Evolutionary conservation across 23 red algal genomes (phyloP).

Genomic region (Gracilaria domingensis): DNA sequence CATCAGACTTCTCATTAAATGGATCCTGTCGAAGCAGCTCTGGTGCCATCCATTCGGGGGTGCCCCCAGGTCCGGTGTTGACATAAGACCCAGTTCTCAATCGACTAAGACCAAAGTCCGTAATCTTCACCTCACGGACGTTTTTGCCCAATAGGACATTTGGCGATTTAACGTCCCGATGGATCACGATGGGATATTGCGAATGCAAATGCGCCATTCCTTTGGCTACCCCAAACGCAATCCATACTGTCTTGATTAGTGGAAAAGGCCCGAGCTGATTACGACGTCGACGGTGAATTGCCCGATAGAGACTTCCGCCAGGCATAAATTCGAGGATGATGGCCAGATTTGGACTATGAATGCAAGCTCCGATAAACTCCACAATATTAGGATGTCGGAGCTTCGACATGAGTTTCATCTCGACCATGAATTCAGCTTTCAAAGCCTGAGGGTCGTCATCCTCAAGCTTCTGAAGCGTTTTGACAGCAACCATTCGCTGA

Average conservation of each 20-base stretch:
- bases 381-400: slow-evolving; percentile 97
- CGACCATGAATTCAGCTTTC: slow-evolving; percentile 95
- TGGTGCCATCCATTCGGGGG: slow-evolving; percentile 99
- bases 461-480: slow-evolving; percentile 89
- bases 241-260: slow-evolving; percentile 86
- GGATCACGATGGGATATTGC: slow-evolving; percentile 92
- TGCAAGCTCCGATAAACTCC: slow-evolving; percentile 91
- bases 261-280: slow-evolving; percentile 83
- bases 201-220: slow-evolving; percentile 94
- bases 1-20: slow-evolving; percentile 90
- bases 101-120: slow-evolving; percentile 96
- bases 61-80: slow-evolving; percentile 93
- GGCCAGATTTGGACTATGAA: slow-evolving; percentile 82
- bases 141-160: slow-evolving; percentile 92
- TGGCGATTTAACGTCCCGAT: slow-evolving; percentile 96
- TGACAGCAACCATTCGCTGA: slow-evolving; percentile 89
- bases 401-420: slow-evolving; percentile 98
- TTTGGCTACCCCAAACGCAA: slow-evolving; percentile 93
- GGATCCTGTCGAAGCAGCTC: slow-evolving; percentile 93
- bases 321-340: slow-evolving; percentile 96
- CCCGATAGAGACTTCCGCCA: slow-evolving; percentile 95
- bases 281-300: slow-evolving; percentile 79
- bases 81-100: slow-evolving; percentile 77
- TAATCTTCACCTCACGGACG: slow-evolving; percentile 89
- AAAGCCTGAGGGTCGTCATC: slow-evolving; percentile 84